phyloP scores from a whole-genome alignment of 73 alveolate genomes.

The Stentor roeselii region DNA sequence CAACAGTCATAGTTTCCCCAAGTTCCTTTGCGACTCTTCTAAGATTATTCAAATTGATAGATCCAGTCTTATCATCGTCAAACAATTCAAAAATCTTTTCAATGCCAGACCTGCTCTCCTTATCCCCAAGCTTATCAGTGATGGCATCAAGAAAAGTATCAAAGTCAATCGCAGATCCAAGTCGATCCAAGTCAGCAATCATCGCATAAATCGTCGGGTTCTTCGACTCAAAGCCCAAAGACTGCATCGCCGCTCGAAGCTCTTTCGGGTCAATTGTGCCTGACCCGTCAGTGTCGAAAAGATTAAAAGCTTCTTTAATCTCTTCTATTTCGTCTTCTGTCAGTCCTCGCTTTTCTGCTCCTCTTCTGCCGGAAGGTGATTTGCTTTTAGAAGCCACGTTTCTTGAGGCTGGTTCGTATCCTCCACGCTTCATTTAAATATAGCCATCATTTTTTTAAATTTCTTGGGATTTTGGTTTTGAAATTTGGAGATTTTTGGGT shows the following conservation, averaged over 20 bases:
- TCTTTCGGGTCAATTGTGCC: conserved; percentile 84
- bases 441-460: no score
- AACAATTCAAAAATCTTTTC: conserved; percentile 68
- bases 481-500: no score
- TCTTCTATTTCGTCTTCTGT: conserved; percentile 79
- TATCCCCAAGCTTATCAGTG: conserved; percentile 69
- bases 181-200: conserved; percentile 76
- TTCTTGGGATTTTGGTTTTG: no score
- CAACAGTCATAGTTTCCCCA: conserved; percentile 74
- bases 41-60: conserved; percentile 61
- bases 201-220: conserved; percentile 78
- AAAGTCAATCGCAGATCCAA: conserved; percentile 71
- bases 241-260: conserved; percentile 75
- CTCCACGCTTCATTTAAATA: no score
- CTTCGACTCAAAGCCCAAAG: conserved; percentile 66
- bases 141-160: conserved; percentile 73
- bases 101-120: conserved; percentile 69
- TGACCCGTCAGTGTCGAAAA: conserved; percentile 76
- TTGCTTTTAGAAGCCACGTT: conserved; percentile 10
- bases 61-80: conserved; percentile 69
- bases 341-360: conserved; percentile 71
- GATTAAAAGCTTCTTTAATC: conserved; percentile 75
- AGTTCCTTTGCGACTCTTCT: conserved; percentile 75
- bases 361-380: conserved; percentile 61
- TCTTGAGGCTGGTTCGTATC: no score